Evolutionary conservation across 208 protist species (phyloP), one percentile per base, ranked within the genome.

Genomic region (Acanthamoeba castellanii): DNA sequence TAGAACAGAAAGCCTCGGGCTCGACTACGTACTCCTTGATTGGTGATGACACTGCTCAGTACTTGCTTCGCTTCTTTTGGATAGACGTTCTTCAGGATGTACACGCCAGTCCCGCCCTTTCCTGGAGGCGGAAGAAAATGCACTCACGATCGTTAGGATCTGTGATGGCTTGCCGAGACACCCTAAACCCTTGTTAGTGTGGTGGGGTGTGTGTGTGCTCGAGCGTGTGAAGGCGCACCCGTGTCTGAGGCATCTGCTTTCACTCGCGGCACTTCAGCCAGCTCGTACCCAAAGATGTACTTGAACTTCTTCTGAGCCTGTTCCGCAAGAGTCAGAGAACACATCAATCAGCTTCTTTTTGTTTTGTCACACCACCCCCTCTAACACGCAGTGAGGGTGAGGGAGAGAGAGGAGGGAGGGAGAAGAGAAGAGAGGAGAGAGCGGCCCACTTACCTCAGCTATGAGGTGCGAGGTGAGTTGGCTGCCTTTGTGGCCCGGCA

Each of bases 301-400:
- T 84, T 78, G 90, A 94, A 94, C 68, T 45, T 76, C 68, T 61
- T 84, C 90, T 94, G 90, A 2, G 90, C 90, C 55, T 94, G 50
- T 78, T 6, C 2, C 6, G n/a, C 34, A 22, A 52, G 47, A 4
- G 47, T 14, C 47, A 52, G 11, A 11, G 47, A 4, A 52, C 7
- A 52, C 13, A 27, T 91, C 64, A 70, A 34, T 22, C 6, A 22
- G 64, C 22, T 50, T 4, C 6, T 82, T 9, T 7, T 11, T 50
- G 42, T 47, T 50, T 37, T n/a, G n/a, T n/a, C n/a, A n/a, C n/a
- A n/a, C n/a, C n/a, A n/a, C n/a, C n/a, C n/a, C n/a, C n/a, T n/a
- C n/a, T n/a, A n/a, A n/a, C n/a, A n/a, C n/a, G 27, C 5, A 72
- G 27, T 27, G 64, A 25, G 18, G 27, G 30, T 27, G 30, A 72